These are phyloP conservation scores for Macrolepiota albuminosa DNA, from an alignment of 768 basidiomycete genomes.

Conservation along the genomic window DNA sequence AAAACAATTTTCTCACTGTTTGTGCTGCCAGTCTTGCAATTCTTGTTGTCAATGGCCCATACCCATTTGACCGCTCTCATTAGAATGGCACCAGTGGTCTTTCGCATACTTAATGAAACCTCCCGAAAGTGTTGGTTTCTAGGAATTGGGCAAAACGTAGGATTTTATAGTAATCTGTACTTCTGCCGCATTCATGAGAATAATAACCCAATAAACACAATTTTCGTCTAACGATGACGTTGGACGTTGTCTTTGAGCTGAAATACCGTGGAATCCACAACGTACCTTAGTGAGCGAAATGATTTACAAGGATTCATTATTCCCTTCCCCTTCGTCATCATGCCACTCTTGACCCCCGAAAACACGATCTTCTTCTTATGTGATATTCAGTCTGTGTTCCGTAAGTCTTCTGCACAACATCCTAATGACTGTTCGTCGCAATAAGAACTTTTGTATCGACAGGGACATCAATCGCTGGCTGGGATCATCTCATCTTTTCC, in stretches of 20 bases:
- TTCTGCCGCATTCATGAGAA: not conserved
- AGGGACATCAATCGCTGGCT: conserved; percentile 14
- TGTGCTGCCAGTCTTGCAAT: conserved; percentile 59
- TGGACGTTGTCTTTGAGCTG: too few species aligned
- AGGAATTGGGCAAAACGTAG: too few species aligned
- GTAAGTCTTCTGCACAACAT: conserved; percentile 6
- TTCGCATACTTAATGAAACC: too few species aligned
- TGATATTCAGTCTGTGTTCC: conserved; percentile 17
- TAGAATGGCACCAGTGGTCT: conserved; percentile 16
- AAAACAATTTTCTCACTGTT: conserved; percentile 72
- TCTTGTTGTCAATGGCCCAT: conserved; percentile 64
- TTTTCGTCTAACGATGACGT: too few species aligned
- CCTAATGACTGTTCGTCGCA: not conserved
- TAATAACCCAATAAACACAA: too few species aligned
- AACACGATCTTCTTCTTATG: conserved; percentile 17
- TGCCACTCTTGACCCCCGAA: conserved; percentile 15
- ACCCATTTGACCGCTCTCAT: conserved; percentile 62
- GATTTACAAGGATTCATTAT: too few species aligned
- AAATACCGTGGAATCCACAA: too few species aligned
- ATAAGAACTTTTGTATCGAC: not conserved
- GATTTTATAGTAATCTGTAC: too few species aligned
- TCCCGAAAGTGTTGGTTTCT: too few species aligned
- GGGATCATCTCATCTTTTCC: conserved; percentile 18
- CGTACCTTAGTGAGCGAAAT: too few species aligned
- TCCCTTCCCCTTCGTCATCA: not conserved